Base-by-base conservation (phyloP, 495 filamentous ascomycete species). In the Poronia punctata region DNA sequence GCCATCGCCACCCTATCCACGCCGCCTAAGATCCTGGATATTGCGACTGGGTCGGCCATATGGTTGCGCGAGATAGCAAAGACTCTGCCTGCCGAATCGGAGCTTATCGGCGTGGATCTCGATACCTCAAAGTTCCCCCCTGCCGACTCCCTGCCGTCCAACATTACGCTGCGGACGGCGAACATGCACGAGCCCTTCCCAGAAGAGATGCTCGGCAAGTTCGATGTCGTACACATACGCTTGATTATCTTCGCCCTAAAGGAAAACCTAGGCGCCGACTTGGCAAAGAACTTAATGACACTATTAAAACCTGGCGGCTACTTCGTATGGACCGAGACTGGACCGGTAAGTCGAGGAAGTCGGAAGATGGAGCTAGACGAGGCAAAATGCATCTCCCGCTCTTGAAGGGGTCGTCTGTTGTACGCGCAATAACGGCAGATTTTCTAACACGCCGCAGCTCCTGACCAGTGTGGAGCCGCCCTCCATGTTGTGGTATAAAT, bases 71-170 rank as follows among this genome's bases (percentile, higher is more conserved):
- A 43, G 4, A n/a, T 43, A 4, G 40, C 40, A 4, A 36, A 43
- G 32, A 36, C 32, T 10, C 16, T 43, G n/a, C 16, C 22, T 15
- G 14, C 40, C 9, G 23, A 35, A 4, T 22, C 40, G 16, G 40
- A 43, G 23, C 17, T 43, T 24, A 32, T 43, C 3, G 40, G 40
- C 7, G n/a, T 43, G 1, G 40, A 43, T 24, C 29, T 28, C 7
- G 40, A 43, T 18, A 43, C 24, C n/a, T 28, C 40, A 2, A 43
- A 43, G 15, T 43, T 43, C 18, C 38, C 38, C n/a, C 3, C 6
- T 3, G 10, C 24, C 5, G 11, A 30, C 6, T 28, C 23, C 7
- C 32, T 29, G 7, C 9, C 32, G 1, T 12, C 32, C 4, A 43
- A 43, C 32, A 43, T 43, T 23, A 36, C 23, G 10, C 32, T 43